Base-by-base conservation (phyloP, 169 alveolate genomes). In the Cytauxzoon felis region DNA sequence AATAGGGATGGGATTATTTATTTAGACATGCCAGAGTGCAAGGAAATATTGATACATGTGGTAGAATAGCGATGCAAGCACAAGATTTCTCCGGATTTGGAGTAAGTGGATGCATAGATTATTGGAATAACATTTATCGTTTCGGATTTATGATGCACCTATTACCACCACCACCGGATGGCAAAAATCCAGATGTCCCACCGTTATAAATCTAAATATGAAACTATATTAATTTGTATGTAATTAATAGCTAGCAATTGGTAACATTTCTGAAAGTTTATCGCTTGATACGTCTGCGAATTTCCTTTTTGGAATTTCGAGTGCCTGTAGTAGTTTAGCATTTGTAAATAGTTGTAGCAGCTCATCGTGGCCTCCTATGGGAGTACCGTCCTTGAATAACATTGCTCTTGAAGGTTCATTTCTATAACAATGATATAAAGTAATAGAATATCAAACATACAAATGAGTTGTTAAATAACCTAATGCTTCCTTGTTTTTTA, bases 141-240 rank as follows among this genome's bases (percentile, higher is more conserved):
- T 92, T 92, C 68, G 97, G 97, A 5, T 92, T 91, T 65, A 89
- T 91, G 92, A 89, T 92, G 95, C 95, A 92, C 71, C 89, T 92
- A 41, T 71, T 89, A 24, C 97, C 97, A 8, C 89, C 90, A 45
- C 78, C 50, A 1, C 89, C 90, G 1, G 84, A 69, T 0, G 84
- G 50, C 5, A 19, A 71, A 36, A 64, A 34, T 26, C 48, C 60
- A 27, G 84, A 56, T 50, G 84, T 38, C 40, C 78, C 67, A 53
- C 79, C 58, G 27, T 8, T n/a, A 19, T n/a, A 27, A n/a, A 8
- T 11, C 7, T 23, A 8, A 13, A 52, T 23, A 9, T 52, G 57
- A 9, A 52, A 8, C 8, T 26, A 11, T 13, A 8, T 21, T 9
- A 16, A 19, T 52, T 19, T 6, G 8, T 30, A 63, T 8, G 16